These are phyloP conservation scores for Aureobasidium namibiae DNA, from an alignment of 2,329 filamentous ascomycete species.

Conservation along the genomic window DNA sequence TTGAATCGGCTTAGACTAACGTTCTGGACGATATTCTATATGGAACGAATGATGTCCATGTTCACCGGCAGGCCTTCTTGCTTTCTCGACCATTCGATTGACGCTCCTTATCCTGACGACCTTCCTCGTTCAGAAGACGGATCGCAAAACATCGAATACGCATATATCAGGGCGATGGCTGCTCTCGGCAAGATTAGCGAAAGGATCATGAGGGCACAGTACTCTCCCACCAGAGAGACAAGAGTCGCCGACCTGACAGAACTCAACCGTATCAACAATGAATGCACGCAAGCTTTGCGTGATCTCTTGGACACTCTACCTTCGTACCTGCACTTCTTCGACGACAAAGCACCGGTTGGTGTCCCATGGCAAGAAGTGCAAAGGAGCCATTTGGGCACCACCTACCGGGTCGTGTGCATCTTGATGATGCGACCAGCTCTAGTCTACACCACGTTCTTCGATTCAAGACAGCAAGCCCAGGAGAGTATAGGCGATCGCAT, in stretches of 20 bases:
- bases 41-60: conserved; percentile 10
- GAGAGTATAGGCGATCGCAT: conserved; percentile 11
- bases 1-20: background rate
- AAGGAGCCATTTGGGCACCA: background rate
- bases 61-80: conserved; percentile 4
- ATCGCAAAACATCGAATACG: background rate
- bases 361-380: conserved; percentile 2
- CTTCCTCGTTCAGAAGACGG: background rate
- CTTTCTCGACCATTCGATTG: background rate
- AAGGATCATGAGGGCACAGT: background rate
- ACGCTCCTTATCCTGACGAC: conserved; percentile 7
- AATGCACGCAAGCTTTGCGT: background rate
- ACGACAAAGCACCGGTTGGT: background rate
- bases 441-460: conserved; percentile 11
- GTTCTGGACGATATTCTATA: conserved; percentile 11
- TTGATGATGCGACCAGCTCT: conserved; percentile 7
- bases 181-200: conserved; percentile 3
- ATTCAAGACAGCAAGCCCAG: background rate
- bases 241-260: background rate
- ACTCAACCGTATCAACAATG: background rate
- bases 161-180: conserved; percentile 10
- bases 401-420: background rate
- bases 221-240: background rate
- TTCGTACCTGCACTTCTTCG: conserved; percentile 1
- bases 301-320: background rate